phyloP scores from a whole-genome alignment of 305 asterid species.

The Withania somnifera region DNA sequence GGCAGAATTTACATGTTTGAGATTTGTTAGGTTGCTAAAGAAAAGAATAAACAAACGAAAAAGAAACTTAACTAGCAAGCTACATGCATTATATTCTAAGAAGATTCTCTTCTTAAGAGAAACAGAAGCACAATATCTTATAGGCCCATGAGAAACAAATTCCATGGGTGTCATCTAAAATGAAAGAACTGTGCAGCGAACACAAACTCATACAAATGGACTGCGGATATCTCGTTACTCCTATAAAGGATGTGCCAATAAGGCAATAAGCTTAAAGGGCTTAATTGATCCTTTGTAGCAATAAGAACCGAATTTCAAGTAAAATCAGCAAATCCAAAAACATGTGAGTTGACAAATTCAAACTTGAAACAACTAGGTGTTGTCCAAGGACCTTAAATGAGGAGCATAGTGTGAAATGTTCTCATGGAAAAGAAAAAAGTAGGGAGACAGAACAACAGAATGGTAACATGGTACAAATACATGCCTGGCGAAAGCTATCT shows the following conservation, averaged over 20 bases:
- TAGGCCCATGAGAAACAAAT: not conserved
- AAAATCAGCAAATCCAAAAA: not conserved
- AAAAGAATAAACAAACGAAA: not conserved
- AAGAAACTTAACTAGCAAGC: not conserved
- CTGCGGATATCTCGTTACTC: not conserved
- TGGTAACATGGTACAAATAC: not conserved
- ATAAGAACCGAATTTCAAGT: not conserved
- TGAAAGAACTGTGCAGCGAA: not conserved
- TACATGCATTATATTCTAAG: not conserved
- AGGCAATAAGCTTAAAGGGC: not conserved
- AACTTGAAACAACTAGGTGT: not conserved
- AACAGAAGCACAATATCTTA: not conserved
- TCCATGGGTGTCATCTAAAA: not conserved
- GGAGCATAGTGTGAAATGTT: not conserved
- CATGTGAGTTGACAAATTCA: not conserved
- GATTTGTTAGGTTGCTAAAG: not conserved
- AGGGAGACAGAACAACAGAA: not conserved
- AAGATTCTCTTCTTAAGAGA: not conserved
- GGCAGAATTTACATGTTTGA: conserved; percentile 1
- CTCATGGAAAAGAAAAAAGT: not conserved
- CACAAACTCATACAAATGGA: not conserved
- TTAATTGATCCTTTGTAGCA: not conserved
- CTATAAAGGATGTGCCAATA: not conserved
- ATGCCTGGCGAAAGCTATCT: conserved; percentile 87
- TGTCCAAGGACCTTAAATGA: not conserved